A percentile compares a stretch with the other conserved stretches of the same genome.
Evolutionary conservation across 2,329 filamentous ascomycete species (phyloP).

Genomic region (Hortaea werneckii): DNA sequence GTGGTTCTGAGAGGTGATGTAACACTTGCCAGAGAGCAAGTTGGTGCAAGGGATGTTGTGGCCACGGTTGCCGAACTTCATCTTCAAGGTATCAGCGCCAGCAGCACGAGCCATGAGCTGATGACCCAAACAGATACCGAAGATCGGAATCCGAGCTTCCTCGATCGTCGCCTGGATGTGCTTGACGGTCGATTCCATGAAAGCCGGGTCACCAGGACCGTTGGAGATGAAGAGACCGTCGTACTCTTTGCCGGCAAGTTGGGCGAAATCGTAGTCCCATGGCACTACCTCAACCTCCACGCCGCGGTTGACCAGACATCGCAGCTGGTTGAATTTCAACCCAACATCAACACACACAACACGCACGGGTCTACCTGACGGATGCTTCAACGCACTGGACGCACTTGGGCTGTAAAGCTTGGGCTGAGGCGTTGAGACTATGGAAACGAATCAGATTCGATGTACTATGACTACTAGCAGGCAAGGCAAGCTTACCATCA

Average conservation of each 20-base stretch:
- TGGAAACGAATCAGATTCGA: slow-evolving; percentile 23
- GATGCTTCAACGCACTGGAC: slow-evolving; percentile 66
- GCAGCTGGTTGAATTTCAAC: slow-evolving; percentile 95
- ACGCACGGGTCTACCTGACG: slow-evolving; percentile 76
- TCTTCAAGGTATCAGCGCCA: slow-evolving; percentile 78
- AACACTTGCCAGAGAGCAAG: slow-evolving; percentile 88
- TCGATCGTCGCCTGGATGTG: slow-evolving; percentile 68
- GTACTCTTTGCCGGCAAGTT: slow-evolving; percentile 68
- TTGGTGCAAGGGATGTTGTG: slow-evolving; percentile 98
- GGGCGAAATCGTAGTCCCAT: slow-evolving; percentile 87
- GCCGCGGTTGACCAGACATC: slow-evolving; percentile 81
- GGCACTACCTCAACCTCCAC: slow-evolving; percentile 91
- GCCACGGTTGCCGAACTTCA: slow-evolving; percentile 99
- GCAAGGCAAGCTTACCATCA: slow-evolving; percentile 59
- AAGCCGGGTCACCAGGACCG: slow-evolving; percentile 88
- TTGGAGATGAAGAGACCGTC: slow-evolving; percentile 98
- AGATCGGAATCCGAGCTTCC: slow-evolving; percentile 75
- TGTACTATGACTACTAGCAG: slow-evolving; percentile 15
- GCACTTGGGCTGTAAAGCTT: slow-evolving; percentile 73
- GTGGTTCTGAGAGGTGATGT: slow-evolving; percentile 98
- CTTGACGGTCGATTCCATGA: slow-evolving; percentile 67
- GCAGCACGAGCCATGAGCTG: slow-evolving; percentile 83
- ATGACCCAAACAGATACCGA: slow-evolving; percentile 93
- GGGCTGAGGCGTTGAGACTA: slow-evolving; percentile 81
- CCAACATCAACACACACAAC: slow-evolving; percentile 93